phyloP scores from a whole-genome alignment of 2,329 filamentous ascomycete species.

The Lachnellula willkommii region DNA sequence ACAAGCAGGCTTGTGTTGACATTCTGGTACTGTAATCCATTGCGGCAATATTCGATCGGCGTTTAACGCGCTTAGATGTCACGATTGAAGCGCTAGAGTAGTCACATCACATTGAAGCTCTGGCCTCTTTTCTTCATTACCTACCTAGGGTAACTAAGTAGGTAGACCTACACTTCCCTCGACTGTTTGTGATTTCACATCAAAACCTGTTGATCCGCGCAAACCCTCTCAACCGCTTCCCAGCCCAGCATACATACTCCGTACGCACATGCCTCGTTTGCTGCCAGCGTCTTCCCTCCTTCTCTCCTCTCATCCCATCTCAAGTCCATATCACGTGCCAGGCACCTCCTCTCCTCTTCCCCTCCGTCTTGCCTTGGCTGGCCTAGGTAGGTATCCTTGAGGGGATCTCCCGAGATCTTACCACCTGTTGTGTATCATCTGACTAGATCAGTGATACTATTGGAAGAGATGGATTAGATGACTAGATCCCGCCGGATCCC shows the following conservation, averaged over 20 bases:
- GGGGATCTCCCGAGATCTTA: constrained; percentile 3
- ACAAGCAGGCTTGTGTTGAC: neutral
- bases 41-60: neutral
- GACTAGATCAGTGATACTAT: neutral
- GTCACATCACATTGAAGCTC: neutral
- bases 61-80: neutral
- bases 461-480: neutral
- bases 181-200: no score
- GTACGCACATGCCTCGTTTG: neutral
- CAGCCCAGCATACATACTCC: no score
- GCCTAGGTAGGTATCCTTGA: neutral
- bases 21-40: no score
- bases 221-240: no score
- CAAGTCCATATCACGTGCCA: neutral
- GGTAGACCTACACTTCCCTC: neutral
- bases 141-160: no score
- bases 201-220: no score
- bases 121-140: neutral
- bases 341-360: neutral
- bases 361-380: neutral
- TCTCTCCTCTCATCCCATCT: neutral
- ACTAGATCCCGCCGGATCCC: neutral
- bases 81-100: neutral
- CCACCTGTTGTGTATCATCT: neutral
- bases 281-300: neutral